A percentile compares a stretch with the other conserved stretches of the same genome.
phyloP scores from a whole-genome alignment of 2,329 filamentous ascomycete genomes.

The Byssochlamys sp. region DNA sequence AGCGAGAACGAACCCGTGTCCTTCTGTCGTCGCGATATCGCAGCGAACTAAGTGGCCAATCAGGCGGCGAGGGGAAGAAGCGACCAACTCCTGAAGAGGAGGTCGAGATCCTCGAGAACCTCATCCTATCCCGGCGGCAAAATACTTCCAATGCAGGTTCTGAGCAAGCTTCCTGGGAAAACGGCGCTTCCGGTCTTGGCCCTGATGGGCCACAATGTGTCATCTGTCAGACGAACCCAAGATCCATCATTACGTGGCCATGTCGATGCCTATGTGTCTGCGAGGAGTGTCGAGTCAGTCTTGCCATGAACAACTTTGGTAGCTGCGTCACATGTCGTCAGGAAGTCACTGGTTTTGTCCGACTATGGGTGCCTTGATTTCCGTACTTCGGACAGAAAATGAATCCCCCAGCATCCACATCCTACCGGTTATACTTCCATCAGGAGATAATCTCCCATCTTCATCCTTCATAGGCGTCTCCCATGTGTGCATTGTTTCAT shows the following conservation, averaged over 20 bases:
- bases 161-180: conserved; percentile 48
- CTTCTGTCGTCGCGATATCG: conserved; percentile 43
- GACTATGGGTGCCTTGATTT: conserved; percentile 68
- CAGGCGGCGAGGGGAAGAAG: conserved; percentile 11
- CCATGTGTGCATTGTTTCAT: background rate
- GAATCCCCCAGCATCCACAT: background rate
- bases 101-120: conserved; percentile 47
- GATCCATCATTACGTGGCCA: conserved; percentile 90
- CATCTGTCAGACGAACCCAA: conserved; percentile 75
- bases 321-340: conserved; percentile 90
- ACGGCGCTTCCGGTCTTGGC: conserved; percentile 64
- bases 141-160: conserved; percentile 14
- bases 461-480: background rate
- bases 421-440: too few species aligned
- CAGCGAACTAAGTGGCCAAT: conserved; percentile 14
- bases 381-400: background rate
- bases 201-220: conserved; percentile 75
- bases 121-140: conserved; percentile 47
- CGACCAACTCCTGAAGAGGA: conserved; percentile 44
- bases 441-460: background rate
- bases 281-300: conserved; percentile 84
- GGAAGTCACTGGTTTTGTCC: conserved; percentile 78
- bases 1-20: conserved; percentile 60
- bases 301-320: conserved; percentile 95
- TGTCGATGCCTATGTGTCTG: conserved; percentile 90